Base-by-base conservation (phyloP, 2,329 filamentous ascomycete genomes). In the Pestalotiopsis sp. region DNA sequence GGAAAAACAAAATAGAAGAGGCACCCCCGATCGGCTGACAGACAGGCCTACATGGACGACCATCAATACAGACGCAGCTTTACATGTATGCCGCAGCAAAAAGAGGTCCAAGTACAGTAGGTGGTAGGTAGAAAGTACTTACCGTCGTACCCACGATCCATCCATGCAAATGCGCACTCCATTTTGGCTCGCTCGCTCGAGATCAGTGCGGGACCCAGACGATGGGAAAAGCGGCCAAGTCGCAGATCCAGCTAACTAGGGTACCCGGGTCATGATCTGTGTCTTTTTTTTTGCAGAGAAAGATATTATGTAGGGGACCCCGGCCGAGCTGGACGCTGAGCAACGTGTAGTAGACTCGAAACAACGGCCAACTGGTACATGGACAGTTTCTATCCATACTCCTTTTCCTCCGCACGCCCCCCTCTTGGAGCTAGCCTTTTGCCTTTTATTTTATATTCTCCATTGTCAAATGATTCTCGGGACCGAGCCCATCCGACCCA, bases 261-360 rank as follows among this genome's bases (percentile, higher is more conserved):
- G 31, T 36, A 36, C 31, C 31, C 31, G 31, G 31, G 31, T 52
- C 17, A n/a, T 52, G 17, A n/a, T n/a, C 20, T 52, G 20, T n/a
- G 17, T 52, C 17, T 52, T n/a, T 52, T n/a, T n/a, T 4, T 49
- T 49, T 52, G 45, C 14, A 52, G 17, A 52, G 45, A 52, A 17
- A 52, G 45, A 20, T 52, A 9, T n/a, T 52, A 9, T 52, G 59
- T 62, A 62, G 59, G 59, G 59, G 31, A 36, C 36, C 59, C 59
- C 59, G 17, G 59, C 17, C 59, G 27, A 39, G 25, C 27, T 60
- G 52, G 64, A n/a, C 58, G 52, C 36, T 41, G n/a, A 27, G 9
- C 31, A 17, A 59, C 52, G 20, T 56, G 52, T 41, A 39, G 65
- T 27, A 41, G 65, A 67, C 65, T 67, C 65, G 65, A 67, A 67